Evolutionary conservation across 768 basidiomycete genomes (phyloP).

Genomic region (Sarcomyxa edulis): DNA sequence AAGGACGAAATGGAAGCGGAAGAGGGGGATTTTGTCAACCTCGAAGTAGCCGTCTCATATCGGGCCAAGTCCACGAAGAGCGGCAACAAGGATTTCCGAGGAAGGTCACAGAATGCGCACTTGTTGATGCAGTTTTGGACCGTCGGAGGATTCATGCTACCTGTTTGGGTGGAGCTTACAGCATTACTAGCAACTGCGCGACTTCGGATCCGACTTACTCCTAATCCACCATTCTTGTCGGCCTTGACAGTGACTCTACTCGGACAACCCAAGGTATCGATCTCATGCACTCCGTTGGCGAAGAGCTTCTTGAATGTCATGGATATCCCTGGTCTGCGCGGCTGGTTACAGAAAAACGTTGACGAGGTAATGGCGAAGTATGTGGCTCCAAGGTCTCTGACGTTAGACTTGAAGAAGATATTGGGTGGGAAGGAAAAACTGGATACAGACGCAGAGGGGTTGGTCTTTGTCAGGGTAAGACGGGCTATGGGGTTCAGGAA

Average conservation of each 20-base stretch:
- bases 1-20: too few species aligned
- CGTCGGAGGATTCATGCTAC: slow-evolving; percentile 37
- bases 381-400: slow-evolving; percentile 69
- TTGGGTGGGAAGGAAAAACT: slow-evolving; percentile 54
- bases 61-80: slow-evolving; percentile 43
- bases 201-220: slow-evolving; percentile 65
- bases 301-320: slow-evolving; percentile 66
- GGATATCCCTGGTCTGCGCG: slow-evolving; percentile 66
- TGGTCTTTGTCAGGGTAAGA: slow-evolving; percentile 62
- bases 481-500: slow-evolving; percentile 46
- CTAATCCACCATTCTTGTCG: slow-evolving; percentile 57
- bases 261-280: slow-evolving; percentile 61
- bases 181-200: slow-evolving; percentile 62
- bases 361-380: slow-evolving; percentile 56
- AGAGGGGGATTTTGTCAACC: slow-evolving; percentile 55
- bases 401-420: slow-evolving; percentile 61
- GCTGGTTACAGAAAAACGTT: slow-evolving; percentile 64
- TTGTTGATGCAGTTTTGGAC: slow-evolving; percentile 68
- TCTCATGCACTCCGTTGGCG: slow-evolving; percentile 61
- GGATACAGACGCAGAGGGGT: slow-evolving; percentile 62
- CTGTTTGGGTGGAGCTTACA: slow-evolving; percentile 70
- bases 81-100: slow-evolving; percentile 25
- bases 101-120: slow-evolving; percentile 53
- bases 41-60: slow-evolving; percentile 68
- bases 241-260: slow-evolving; percentile 55